These are phyloP conservation scores for Colletotrichum navitas DNA, from an alignment of 2,329 filamentous ascomycete genomes.

Conservation along the genomic window DNA sequence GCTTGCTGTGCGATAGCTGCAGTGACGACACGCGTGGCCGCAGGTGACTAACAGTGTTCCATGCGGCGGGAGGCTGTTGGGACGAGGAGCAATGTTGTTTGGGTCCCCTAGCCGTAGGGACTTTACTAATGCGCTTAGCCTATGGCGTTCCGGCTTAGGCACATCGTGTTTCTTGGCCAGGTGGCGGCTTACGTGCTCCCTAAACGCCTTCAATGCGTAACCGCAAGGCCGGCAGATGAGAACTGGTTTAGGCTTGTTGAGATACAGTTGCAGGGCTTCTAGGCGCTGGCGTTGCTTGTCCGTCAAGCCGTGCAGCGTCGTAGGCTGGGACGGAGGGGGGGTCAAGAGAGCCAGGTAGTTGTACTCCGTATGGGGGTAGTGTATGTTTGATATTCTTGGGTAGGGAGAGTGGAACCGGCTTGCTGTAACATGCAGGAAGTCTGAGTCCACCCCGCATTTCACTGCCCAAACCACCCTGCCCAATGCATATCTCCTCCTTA, in stretches of 20 bases:
- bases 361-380: background rate
- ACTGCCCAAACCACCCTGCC: too few relatives aligned
- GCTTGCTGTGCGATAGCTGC: background rate
- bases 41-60: background rate
- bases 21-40: background rate
- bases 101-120: background rate
- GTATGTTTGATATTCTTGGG: background rate
- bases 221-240: conserved; percentile 3
- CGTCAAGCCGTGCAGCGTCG: background rate
- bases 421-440: too few relatives aligned
- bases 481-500: too few relatives aligned
- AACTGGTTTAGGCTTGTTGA: background rate
- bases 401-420: too few relatives aligned
- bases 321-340: background rate
- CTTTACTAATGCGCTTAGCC: conserved; percentile 5
- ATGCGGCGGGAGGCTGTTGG: background rate
- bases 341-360: background rate
- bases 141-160: background rate
- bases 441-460: too few relatives aligned
- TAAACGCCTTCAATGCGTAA: conserved; percentile 1
- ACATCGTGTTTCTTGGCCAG: conserved; percentile 13
- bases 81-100: background rate
- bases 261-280: background rate
- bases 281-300: conserved; percentile 1
- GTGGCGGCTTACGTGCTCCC: conserved; percentile 10